phyloP scores from a whole-genome alignment of 208 protist genomes.

The Perkinsela sp. region DNA sequence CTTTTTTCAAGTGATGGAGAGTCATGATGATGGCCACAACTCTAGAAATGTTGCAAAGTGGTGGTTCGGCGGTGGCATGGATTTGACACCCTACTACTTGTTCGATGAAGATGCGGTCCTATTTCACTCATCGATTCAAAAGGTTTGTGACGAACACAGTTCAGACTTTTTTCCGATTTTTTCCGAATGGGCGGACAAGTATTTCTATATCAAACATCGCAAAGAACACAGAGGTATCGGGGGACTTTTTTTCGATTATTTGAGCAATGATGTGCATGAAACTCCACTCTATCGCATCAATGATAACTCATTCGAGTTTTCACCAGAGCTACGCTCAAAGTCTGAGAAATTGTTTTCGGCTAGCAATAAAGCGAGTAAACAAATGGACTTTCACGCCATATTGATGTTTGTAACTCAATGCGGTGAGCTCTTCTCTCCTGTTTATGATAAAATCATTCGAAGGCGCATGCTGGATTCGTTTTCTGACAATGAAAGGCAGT shows the following conservation, averaged over 20 bases:
- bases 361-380: neutral
- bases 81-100: conserved; percentile 55
- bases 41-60: conserved; percentile 17
- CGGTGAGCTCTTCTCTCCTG: conserved; percentile 14
- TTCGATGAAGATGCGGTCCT: conserved; percentile 18
- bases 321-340: conserved; percentile 3
- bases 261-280: conserved; percentile 9
- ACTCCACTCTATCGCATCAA: neutral
- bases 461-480: conserved; percentile 10
- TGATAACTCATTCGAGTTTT: conserved; percentile 1
- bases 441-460: conserved; percentile 32
- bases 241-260: conserved; percentile 52
- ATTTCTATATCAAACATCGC: conserved; percentile 38
- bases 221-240: conserved; percentile 39
- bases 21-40: conserved; percentile 7
- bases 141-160: conserved; percentile 15
- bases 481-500: conserved; percentile 18
- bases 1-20: conserved; percentile 27
- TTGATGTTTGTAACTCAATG: conserved; percentile 22
- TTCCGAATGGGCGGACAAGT: conserved; percentile 44
- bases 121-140: conserved; percentile 22
- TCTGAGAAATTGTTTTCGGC: neutral
- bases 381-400: conserved; percentile 14
- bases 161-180: conserved; percentile 20
- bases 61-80: conserved; percentile 67